phyloP scores from a whole-genome alignment of 2,329 filamentous ascomycete genomes.

The Epichloe uncinata region DNA sequence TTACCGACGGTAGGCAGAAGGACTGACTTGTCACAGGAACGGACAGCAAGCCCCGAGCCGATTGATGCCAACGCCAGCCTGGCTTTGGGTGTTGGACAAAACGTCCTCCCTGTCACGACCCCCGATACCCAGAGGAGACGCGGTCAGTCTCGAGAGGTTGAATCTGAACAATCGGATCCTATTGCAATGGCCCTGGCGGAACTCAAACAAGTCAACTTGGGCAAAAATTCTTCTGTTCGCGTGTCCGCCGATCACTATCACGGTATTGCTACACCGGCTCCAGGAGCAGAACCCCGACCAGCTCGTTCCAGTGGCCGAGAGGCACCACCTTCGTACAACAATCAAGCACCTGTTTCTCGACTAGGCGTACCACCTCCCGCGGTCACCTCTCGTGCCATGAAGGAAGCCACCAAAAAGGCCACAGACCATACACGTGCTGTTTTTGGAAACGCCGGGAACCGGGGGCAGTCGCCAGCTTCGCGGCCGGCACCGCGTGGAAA shows the following conservation, averaged over 20 bases:
- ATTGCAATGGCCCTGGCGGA: slow-evolving; percentile 89
- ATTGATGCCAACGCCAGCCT: slow-evolving; percentile 88
- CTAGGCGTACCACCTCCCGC: slow-evolving; percentile 84
- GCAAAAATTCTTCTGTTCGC: slow-evolving; percentile 67
- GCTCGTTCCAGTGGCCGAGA: slow-evolving; percentile 29
- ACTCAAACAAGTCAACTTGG: slow-evolving; percentile 65
- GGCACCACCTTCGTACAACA: slow-evolving; percentile 71
- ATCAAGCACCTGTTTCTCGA: slow-evolving; percentile 49
- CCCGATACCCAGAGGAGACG: slow-evolving; percentile 45
- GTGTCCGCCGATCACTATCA: slow-evolving; percentile 93
- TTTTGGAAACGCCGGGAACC: slow-evolving; percentile 32
- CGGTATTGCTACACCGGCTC: slow-evolving; percentile 75
- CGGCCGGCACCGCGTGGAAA: slow-evolving; percentile 46
- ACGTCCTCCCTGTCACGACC: slow-evolving; percentile 84
- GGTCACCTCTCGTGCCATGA: slow-evolving; percentile 89
- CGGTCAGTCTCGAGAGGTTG: slow-evolving; percentile 20
- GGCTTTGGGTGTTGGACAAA: slow-evolving; percentile 87
- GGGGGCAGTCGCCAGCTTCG: slow-evolving; percentile 30
- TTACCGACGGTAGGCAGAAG: not conserved
- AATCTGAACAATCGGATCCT: slow-evolving; percentile 59
- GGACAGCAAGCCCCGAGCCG: slow-evolving; percentile 58
- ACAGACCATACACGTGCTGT: slow-evolving; percentile 70
- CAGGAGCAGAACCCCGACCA: slow-evolving; percentile 28
- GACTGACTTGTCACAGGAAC: slow-evolving; percentile 20
- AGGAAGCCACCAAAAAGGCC: slow-evolving; percentile 88